These are phyloP conservation scores for Micromonas pusilla DNA, from an alignment of 139 green algal species.

Conservation along the genomic window DNA sequence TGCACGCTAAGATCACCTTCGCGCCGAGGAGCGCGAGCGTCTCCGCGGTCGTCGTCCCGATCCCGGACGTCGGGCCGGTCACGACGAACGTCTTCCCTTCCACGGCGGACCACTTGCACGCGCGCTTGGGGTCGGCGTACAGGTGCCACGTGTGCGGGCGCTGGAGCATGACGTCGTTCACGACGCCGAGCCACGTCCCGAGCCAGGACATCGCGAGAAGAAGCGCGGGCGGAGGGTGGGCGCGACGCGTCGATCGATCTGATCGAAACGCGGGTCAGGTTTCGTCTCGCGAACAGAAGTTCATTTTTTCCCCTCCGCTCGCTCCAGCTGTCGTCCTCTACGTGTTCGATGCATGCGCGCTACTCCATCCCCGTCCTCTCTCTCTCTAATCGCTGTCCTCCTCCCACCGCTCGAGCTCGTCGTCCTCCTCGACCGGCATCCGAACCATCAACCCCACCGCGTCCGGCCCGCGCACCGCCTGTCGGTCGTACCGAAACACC, in stretches of 20 bases:
- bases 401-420: not conserved
- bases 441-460: not conserved
- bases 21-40: conserved; percentile 2
- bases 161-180: not conserved
- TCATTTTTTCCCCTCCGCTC: no score
- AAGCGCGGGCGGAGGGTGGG: no score
- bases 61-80: conserved; percentile 19
- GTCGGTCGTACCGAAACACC: conserved; percentile 1
- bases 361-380: no score
- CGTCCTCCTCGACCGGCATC: not conserved
- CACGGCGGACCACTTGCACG: not conserved
- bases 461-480: not conserved
- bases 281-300: no score
- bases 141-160: not conserved
- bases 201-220: no score
- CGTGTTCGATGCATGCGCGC: no score
- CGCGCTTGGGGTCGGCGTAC: not conserved
- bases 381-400: no score
- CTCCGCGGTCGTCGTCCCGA: conserved; percentile 10
- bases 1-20: conserved; percentile 16
- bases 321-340: no score
- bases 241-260: no score
- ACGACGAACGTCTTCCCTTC: conserved; percentile 15
- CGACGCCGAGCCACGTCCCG: not conserved
- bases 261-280: no score